These are phyloP conservation scores for Solanum clarkiae DNA, from an alignment of 257 asterid species.

Conservation along the genomic window DNA sequence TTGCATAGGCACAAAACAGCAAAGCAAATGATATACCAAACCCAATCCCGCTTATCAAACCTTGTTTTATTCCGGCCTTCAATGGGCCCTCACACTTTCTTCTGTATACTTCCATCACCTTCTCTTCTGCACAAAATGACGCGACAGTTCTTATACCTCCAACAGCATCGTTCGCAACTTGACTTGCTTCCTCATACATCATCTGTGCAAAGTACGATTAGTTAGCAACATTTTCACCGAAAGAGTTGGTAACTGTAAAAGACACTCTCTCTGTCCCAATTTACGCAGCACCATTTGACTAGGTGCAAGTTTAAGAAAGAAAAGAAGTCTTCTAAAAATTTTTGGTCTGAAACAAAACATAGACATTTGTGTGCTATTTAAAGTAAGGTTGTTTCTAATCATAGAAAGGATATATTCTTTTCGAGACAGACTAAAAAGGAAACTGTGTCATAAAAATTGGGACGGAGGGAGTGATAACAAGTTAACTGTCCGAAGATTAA, in stretches of 20 bases:
- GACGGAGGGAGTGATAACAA: not conserved
- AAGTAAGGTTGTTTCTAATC: not conserved
- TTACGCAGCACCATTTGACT: not conserved
- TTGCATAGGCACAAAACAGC: conserved; percentile 61
- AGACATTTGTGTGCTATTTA: not conserved
- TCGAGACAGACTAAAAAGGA: not conserved
- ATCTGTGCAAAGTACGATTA: not conserved
- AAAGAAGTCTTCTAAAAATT: not conserved
- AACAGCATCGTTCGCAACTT: not conserved
- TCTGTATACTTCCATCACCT: not conserved
- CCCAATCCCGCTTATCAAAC: conserved; percentile 22
- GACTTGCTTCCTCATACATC: not conserved
- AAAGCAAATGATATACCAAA: conserved; percentile 55
- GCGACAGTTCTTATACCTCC: conserved; percentile 1
- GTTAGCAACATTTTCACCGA: not conserved
- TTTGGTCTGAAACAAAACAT: not conserved
- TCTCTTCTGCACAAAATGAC: conserved; percentile 2
- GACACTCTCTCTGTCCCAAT: not conserved
- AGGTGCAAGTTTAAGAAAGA: not conserved
- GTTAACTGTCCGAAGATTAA: not conserved
- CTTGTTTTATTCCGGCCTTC: not conserved
- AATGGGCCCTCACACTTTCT: not conserved
- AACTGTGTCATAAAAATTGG: not conserved
- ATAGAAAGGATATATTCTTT: not conserved
- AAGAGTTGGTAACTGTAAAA: not conserved